phyloP scores from a whole-genome alignment of 2,329 filamentous ascomycete species.

The Aspergillus texensis region DNA sequence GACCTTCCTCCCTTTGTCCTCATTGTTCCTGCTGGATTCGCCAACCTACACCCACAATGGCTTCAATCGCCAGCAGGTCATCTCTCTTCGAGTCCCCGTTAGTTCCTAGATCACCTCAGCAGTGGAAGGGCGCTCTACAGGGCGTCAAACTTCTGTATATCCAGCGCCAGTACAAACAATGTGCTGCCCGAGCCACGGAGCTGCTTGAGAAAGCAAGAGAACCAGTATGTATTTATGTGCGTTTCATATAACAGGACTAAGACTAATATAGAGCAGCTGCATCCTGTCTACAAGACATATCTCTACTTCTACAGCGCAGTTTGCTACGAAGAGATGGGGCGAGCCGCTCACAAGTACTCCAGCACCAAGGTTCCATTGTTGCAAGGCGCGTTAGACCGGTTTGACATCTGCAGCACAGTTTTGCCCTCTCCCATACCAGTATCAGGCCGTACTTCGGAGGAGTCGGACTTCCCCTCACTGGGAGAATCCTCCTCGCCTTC shows the following conservation, averaged over 20 bases:
- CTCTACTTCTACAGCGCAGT: slow-evolving; percentile 52
- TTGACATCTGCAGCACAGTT: slow-evolving; percentile 35
- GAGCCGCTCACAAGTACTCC: slow-evolving; percentile 50
- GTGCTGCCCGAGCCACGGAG: slow-evolving; percentile 34
- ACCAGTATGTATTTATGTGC: slow-evolving; percentile 19
- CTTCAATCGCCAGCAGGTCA: slow-evolving; percentile 23
- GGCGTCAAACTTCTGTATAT: slow-evolving; percentile 41
- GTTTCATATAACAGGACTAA: background rate
- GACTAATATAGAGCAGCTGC: slow-evolving; percentile 27
- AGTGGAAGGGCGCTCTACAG: slow-evolving; percentile 39
- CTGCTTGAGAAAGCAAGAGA: slow-evolving; percentile 30
- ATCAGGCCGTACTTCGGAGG: background rate
- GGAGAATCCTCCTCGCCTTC: slow-evolving; percentile 13
- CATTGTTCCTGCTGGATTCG: background rate
- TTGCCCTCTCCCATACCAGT: slow-evolving; percentile 25
- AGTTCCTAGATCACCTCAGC: slow-evolving; percentile 21
- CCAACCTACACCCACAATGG: background rate
- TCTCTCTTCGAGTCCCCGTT: slow-evolving; percentile 20
- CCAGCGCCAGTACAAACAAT: slow-evolving; percentile 45
- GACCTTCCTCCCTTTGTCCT: background rate
- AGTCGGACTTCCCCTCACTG: slow-evolving; percentile 6
- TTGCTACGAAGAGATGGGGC: slow-evolving; percentile 51
- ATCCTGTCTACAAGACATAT: slow-evolving; percentile 41
- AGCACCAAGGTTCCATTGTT: slow-evolving; percentile 47
- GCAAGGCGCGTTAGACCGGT: slow-evolving; percentile 43